Evolutionary conservation across 345 rosid species (phyloP), one percentile per base, ranked within the genome.

Genomic region (Aethionema arabicum): DNA sequence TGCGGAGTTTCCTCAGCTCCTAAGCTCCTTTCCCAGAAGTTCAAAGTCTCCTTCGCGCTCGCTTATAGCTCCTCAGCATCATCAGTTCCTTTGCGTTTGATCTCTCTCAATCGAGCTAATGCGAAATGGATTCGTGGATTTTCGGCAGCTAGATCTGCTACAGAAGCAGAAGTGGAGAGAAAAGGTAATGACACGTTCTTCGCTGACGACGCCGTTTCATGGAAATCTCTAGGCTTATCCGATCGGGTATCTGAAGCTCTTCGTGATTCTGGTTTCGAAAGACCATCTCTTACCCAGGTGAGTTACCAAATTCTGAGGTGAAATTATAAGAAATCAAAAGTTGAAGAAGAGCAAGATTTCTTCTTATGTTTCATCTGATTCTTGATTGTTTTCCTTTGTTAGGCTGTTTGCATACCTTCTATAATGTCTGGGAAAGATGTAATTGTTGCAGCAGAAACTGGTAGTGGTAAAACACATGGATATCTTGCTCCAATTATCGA

Each of bases 241-340:
- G 85, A 81, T 59, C 74, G 70, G 14, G 62, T 93, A 32, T 74
- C 90, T 37, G 65, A 60, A 9, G 83, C 97, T 74, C 86, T 93
- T 13, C 72, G 75, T 9, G 72, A 59, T 40, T 78, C 89, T 47
- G 91, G 97, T 44, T 71, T 85, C 51, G 76, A 63, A 3, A 76
- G 88, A 72, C 99, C 97, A n/a, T 93, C 99, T 69, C 79, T 85
- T 27, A 77, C 89, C 60, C 99, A 93, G 87, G 98, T 83, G 29
- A 39, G 49, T 42, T 49, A 5, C 42, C 32, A 40, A 16, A 11
- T 10, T 31, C 36, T 8, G 27, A 8, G 3, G 9, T 2, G n/a
- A 11, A 63, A 0, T 35, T 16, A 11, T 13, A 21, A 57, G 29
- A 32, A 50, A 31, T 31, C 16, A 13, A 4, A 11, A 36, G 2